Evolutionary conservation across 1,284 basidiomycete species (phyloP), one percentile per base, ranked within the genome.

Genomic region (Pisolithus thermaeus): DNA sequence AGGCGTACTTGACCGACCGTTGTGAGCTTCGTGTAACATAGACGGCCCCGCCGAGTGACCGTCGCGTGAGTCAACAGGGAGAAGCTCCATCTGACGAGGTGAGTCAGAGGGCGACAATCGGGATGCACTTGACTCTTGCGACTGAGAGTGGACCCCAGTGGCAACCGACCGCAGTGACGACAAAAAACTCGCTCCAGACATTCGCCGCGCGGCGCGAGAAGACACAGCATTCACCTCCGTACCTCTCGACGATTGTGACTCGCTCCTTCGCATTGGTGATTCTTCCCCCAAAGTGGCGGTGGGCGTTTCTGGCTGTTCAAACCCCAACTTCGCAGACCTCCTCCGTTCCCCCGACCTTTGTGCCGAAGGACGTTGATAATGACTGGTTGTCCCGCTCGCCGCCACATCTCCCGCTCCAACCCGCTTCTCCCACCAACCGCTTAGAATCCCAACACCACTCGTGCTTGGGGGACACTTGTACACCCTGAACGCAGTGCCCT

Each of bases 401-500:
- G 63, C 59, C 46, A 76, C 71, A 68, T 88, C 83, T 28, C 83
- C 81, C 14, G 78, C 86, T 1, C 87, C 87, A 4, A 88, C 79
- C 46, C 74, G 78, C 55, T 73, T 77, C 70, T 90, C 87, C 87
- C 87, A 90, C 84, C 84, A 87, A 52, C 79, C 78, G 54, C 79
- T 81, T 39, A 87, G 63, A 42, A 71, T 72, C 20, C 75, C 73
- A 12, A 75, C 78, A 23, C 81, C 76, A 40, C 72, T 69, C 41
- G 69, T 67, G 25, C 74, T 71, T 3, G 73, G 68, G 20, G 77
- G 76, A 56, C 81, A 83, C 60, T 84, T 83, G 76, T 94, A 99
- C 51, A 98, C 78, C 55, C 81, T 80, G 63, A 99, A 84, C 57
- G 79, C 77, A 5, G 96, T 99, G 38, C 96, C 97, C 64, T 97